phyloP scores from a whole-genome alignment of 306 rosid species.

The Ormosia emarginata region DNA sequence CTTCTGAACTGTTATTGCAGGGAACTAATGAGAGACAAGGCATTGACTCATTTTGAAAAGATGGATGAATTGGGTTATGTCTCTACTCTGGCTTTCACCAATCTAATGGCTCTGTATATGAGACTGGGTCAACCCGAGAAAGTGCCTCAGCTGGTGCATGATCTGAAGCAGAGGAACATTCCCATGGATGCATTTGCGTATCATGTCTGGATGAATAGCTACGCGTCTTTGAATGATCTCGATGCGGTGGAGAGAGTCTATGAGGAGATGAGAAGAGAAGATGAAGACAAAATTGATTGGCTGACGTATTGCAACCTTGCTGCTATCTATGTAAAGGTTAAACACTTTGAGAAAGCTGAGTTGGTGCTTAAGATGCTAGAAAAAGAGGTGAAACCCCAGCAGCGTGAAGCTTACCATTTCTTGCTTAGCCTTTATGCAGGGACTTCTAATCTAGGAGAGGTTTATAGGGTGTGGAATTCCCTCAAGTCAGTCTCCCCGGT shows the following conservation, averaged over 20 bases:
- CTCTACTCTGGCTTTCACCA: constrained; percentile 44
- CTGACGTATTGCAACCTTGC: constrained; percentile 70
- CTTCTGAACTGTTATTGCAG: constrained; percentile 76
- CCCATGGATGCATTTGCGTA: constrained; percentile 33
- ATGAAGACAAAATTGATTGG: constrained; percentile 41
- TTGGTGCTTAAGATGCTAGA: constrained; percentile 50
- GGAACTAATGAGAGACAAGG: constrained; percentile 56
- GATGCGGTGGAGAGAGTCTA: constrained; percentile 48
- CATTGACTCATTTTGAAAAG: constrained; percentile 44
- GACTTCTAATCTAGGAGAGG: constrained; percentile 54
- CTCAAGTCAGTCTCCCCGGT: constrained; percentile 43
- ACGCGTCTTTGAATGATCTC: constrained; percentile 41
- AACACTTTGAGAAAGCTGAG: constrained; percentile 60
- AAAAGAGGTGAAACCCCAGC: constrained; percentile 31
- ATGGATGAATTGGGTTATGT: constrained; percentile 51
- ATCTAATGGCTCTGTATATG: constrained; percentile 67
- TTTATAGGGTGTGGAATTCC: constrained; percentile 60
- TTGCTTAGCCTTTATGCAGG: constrained; percentile 67
- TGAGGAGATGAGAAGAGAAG: constrained; percentile 58
- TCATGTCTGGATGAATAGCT: constrained; percentile 77
- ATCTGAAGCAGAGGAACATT: constrained; percentile 62
- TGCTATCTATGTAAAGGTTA: constrained; percentile 64
- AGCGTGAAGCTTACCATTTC: constrained; percentile 59
- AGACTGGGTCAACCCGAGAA: constrained; percentile 55
- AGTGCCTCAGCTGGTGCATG: constrained; percentile 44